phyloP scores from a whole-genome alignment of 305 asterid species.

The Fraxinus floribunda region DNA sequence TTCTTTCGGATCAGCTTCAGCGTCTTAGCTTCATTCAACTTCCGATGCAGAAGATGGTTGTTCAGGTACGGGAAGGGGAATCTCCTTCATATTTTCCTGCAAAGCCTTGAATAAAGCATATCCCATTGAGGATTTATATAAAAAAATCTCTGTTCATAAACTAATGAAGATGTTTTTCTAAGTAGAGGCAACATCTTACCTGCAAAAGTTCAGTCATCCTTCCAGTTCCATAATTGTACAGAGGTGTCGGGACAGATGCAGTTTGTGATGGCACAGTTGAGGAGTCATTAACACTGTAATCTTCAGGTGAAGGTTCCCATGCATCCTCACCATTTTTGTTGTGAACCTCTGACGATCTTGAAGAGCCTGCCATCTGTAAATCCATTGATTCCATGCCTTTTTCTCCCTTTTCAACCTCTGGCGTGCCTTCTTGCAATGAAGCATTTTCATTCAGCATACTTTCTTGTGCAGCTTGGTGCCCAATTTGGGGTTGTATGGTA shows the following conservation, averaged over 20 bases:
- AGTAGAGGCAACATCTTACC: conserved; percentile 38
- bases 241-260: conserved; percentile 42
- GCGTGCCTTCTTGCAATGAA: conserved; percentile 23
- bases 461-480: conserved; percentile 38
- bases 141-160: neutral
- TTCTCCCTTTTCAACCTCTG: conserved; percentile 30
- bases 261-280: conserved; percentile 32
- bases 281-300: conserved; percentile 26
- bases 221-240: conserved; percentile 58
- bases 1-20: conserved; percentile 22
- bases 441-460: conserved; percentile 33
- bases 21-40: conserved; percentile 22
- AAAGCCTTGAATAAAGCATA: conserved; percentile 56
- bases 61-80: conserved; percentile 39
- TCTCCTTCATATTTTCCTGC: conserved; percentile 67
- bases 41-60: conserved; percentile 21
- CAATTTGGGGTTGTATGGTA: conserved; percentile 31
- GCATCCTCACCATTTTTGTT: conserved; percentile 36
- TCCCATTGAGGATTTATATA: conserved; percentile 1
- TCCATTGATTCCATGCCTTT: conserved; percentile 35
- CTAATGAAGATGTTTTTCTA: neutral
- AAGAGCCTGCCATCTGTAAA: conserved; percentile 38
- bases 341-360: conserved; percentile 45
- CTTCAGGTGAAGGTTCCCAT: conserved; percentile 35
- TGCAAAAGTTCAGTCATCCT: conserved; percentile 89